Conservation (phyloP, 2,329 filamentous ascomycete species). For the Botrytis elliptica region DNA sequence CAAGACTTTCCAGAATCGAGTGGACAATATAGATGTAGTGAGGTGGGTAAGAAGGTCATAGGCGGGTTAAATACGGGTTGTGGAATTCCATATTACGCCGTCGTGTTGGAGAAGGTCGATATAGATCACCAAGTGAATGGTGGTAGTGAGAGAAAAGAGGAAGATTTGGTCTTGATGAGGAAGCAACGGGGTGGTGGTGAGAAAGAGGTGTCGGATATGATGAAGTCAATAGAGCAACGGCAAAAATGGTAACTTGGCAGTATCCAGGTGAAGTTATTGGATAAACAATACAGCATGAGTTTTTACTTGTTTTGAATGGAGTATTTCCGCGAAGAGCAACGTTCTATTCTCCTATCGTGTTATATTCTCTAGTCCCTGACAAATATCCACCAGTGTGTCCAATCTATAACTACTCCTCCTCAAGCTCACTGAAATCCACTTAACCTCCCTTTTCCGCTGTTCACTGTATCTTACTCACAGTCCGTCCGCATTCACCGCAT, state of each 20-base stretch:
- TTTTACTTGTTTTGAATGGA: neutral
- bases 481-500: too few relatives aligned
- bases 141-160: neutral
- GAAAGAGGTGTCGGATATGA: neutral
- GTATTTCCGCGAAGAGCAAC: accelerated
- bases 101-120: neutral
- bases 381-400: too few relatives aligned
- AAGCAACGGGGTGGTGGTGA: neutral
- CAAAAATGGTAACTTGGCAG: neutral
- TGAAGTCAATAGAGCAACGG: neutral
- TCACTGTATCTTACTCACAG: too few relatives aligned
- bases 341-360: too few relatives aligned
- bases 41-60: neutral
- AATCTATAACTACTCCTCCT: too few relatives aligned
- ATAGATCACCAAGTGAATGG: neutral
- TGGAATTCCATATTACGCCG: neutral
- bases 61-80: neutral
- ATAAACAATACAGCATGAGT: neutral
- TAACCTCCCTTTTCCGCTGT: too few relatives aligned
- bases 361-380: too few relatives aligned
- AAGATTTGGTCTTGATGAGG: neutral
- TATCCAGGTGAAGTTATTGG: too few relatives aligned
- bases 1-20: neutral
- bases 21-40: neutral
- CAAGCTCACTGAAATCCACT: too few relatives aligned